Base-by-base conservation (phyloP, 1,139 yeast species). In the Candida gigantensis region DNA sequence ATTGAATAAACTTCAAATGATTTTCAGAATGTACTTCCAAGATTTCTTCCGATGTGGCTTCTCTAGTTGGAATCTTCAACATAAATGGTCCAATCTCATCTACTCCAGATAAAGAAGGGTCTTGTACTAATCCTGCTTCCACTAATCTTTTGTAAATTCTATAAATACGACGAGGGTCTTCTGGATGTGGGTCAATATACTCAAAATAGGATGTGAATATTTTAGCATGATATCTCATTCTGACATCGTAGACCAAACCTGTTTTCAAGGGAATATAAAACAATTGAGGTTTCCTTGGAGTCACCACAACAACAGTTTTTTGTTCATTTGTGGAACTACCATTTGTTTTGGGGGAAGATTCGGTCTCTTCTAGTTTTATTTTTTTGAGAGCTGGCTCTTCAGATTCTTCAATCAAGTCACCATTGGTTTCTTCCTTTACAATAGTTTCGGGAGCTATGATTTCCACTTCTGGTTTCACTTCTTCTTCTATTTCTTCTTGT, bases 111-210 rank as follows among this genome's bases (percentile, higher is more conserved):
- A 92, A 68, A 3, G 88, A 78, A 15, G 88, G 83, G 54, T 92
- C 97, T 29, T 71, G 77, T 36, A 94, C 83, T 15, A 94, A 67
- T 0, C 98, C 98, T 19, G 95, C 90, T 56, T 92, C 97, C 0
- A 96, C 97, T 34, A 94, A 72, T 32, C 86, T 84, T 60, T 92
- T 88, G 65, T 92, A 94, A 32, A 94, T 87, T 41, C 97, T 76
- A 60, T 90, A 92, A 32, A 92, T 92, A 49, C 99, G 79, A 44
- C 98, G 77, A 9, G 99, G 99, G 55, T 94, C 98, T 59, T 94
- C 99, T 4, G 99, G 99, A 57, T 94, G 99, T 3, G 98, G 98
- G 55, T 94, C 98, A 35, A 90, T 88, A 60, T 92, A 92, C 58
- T 90, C 97, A 51, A 80, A 86, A 47, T 92, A 88, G 5, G 95